These are phyloP conservation scores for Jatropha curcas DNA, from an alignment of 345 rosid genomes.

Conservation along the genomic window DNA sequence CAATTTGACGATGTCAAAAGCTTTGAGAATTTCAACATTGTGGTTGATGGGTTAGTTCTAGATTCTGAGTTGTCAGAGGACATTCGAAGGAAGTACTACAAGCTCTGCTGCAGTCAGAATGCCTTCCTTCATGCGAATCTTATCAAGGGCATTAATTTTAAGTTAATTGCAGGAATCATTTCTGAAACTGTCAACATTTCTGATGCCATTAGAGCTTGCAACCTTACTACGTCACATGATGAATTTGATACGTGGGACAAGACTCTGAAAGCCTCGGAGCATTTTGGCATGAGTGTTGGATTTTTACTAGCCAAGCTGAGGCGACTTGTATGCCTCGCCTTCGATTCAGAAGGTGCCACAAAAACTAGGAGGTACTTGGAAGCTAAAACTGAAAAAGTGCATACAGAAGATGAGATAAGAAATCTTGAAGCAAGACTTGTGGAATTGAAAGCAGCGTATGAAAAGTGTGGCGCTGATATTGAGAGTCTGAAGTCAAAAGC, in stretches of 20 bases:
- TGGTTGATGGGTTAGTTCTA: slow-evolving; percentile 45
- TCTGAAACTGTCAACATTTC: slow-evolving; percentile 63
- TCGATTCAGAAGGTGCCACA: slow-evolving; percentile 48
- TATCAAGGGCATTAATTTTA: slow-evolving; percentile 48
- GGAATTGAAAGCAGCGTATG: slow-evolving; percentile 46
- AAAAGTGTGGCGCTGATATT: slow-evolving; percentile 39
- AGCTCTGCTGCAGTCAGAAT: slow-evolving; percentile 59
- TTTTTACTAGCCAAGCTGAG: slow-evolving; percentile 51
- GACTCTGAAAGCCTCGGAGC: slow-evolving; percentile 59
- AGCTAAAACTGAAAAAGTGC: slow-evolving; percentile 43
- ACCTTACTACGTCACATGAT: slow-evolving; percentile 45
- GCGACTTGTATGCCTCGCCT: slow-evolving; percentile 46
- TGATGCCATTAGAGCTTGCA: slow-evolving; percentile 53
- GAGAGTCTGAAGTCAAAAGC: slow-evolving; percentile 43
- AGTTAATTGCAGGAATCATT: slow-evolving; percentile 51
- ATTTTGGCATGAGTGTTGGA: slow-evolving; percentile 66
- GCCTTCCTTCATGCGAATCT: slow-evolving; percentile 60
- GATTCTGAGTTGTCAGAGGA: slow-evolving; percentile 57
- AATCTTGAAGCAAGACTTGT: slow-evolving; percentile 48
- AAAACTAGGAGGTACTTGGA: slow-evolving; percentile 54
- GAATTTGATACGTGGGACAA: slow-evolving; percentile 56
- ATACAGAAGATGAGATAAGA: slow-evolving; percentile 42
- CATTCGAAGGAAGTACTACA: slow-evolving; percentile 49
- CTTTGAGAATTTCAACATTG: slow-evolving; percentile 47
- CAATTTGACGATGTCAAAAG: slow-evolving; percentile 43